These are phyloP conservation scores for Podospora didyma DNA, from an alignment of 495 filamentous ascomycete genomes.

Conservation along the genomic window DNA sequence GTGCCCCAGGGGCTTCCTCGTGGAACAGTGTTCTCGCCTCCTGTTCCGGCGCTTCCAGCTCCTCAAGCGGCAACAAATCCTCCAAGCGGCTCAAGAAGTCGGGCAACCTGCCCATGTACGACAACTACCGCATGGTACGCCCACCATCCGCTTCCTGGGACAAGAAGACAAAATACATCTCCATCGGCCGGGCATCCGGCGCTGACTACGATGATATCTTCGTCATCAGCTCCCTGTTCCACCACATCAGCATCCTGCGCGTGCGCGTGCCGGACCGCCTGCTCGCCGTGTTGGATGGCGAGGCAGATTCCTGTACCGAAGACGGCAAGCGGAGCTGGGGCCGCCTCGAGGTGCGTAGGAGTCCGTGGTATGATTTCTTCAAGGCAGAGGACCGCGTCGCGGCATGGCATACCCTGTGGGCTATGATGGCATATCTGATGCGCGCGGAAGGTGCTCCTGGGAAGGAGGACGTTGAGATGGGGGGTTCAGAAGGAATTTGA, in stretches of 20 bases:
- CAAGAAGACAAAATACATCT: constrained; percentile 64
- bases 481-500: constrained; percentile 17
- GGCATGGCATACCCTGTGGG: constrained; percentile 71
- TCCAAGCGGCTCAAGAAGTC: constrained; percentile 43
- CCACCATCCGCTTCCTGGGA: constrained; percentile 71
- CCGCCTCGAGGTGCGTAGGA: constrained; percentile 60
- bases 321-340: constrained; percentile 42
- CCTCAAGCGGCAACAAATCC: constrained; percentile 29
- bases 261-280: constrained; percentile 67
- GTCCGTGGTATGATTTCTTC: constrained; percentile 77
- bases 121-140: constrained; percentile 55
- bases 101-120: constrained; percentile 48
- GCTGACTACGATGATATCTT: constrained; percentile 63
- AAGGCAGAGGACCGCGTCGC: constrained; percentile 61
- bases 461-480: constrained; percentile 33
- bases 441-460: constrained; percentile 31
- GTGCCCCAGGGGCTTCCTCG: no score
- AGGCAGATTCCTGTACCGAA: constrained; percentile 11
- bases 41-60: not conserved
- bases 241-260: constrained; percentile 73
- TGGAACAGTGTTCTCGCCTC: no score
- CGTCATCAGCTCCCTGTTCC: constrained; percentile 75
- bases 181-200: constrained; percentile 59
- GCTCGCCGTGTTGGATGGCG: constrained; percentile 48
- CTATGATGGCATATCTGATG: constrained; percentile 68